A percentile compares a stretch with the other conserved stretches of the same genome.
These are phyloP conservation scores for Claviceps arundinis DNA, from an alignment of 2,329 filamentous ascomycete species.

Conservation along the genomic window DNA sequence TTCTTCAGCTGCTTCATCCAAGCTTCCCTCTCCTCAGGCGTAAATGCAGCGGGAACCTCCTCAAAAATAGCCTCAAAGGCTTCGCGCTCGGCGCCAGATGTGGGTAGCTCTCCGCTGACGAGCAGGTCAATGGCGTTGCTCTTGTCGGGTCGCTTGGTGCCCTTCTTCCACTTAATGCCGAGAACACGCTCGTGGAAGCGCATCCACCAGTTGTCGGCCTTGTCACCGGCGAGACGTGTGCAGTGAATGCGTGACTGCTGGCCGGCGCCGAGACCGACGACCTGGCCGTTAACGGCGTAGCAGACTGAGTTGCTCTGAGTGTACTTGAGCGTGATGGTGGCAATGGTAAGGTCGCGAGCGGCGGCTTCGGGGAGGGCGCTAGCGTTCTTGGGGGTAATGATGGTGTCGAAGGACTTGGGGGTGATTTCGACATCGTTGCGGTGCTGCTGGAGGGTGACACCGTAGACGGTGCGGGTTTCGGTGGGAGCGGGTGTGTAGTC, in stretches of 20 bases:
- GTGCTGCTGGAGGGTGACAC: slow-evolving; percentile 75
- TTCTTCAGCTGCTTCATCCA: slow-evolving; percentile 74
- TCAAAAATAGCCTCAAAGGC: slow-evolving; percentile 86
- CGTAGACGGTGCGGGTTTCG: slow-evolving; percentile 82
- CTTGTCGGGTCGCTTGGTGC: slow-evolving; percentile 92
- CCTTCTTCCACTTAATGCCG: slow-evolving; percentile 90
- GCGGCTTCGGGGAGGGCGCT: slow-evolving; percentile 63
- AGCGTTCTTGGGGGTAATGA: slow-evolving; percentile 76
- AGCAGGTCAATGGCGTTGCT: slow-evolving; percentile 95
- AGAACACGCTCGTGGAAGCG: slow-evolving; percentile 88
- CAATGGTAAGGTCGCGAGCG: slow-evolving; percentile 79
- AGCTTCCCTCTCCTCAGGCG: slow-evolving; percentile 66
- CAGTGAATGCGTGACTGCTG: slow-evolving; percentile 98
- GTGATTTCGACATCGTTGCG: slow-evolving; percentile 85
- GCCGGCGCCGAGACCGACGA: slow-evolving; percentile 86
- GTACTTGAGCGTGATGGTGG: slow-evolving; percentile 95
- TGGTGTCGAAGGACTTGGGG: slow-evolving; percentile 69
- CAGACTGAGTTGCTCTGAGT: slow-evolving; percentile 98
- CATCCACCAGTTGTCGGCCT: slow-evolving; percentile 99
- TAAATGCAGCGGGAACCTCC: slow-evolving; percentile 72
- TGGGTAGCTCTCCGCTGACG: slow-evolving; percentile 79
- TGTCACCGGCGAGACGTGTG: slow-evolving; percentile 92
- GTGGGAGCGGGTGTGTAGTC: slow-evolving; percentile 68
- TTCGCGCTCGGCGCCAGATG: slow-evolving; percentile 68
- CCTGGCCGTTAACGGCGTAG: slow-evolving; percentile 87